phyloP scores from a whole-genome alignment of 1,284 basidiomycete species.

The Irpex rosettiformis region DNA sequence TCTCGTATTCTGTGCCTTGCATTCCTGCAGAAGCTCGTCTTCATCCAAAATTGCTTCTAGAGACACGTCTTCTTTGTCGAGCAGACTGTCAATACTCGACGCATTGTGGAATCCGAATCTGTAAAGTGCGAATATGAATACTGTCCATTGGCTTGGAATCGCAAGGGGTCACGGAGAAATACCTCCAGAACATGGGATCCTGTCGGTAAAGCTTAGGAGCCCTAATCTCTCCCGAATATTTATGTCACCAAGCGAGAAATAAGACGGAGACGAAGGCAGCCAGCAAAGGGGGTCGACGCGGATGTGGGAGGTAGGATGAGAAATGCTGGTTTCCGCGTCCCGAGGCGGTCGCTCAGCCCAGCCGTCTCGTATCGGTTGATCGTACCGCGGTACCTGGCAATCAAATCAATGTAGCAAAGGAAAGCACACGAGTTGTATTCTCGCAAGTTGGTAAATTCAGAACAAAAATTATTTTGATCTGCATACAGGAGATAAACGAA shows the following conservation, averaged over 20 bases:
- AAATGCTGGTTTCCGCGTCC: neutral
- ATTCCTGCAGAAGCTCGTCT: conserved; percentile 91
- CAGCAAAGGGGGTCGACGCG: neutral
- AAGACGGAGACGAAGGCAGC: neutral
- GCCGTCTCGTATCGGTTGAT: conserved; percentile 1
- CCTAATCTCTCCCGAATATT: neutral
- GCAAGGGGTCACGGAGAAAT: conserved; percentile 13
- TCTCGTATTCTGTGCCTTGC: conserved; percentile 91
- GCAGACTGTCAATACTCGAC: conserved; percentile 76
- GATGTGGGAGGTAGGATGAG: neutral
- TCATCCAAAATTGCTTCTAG: conserved; percentile 93
- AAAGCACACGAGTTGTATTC: no score
- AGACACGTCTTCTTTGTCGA: conserved; percentile 80
- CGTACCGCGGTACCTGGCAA: neutral
- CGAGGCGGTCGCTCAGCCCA: neutral
- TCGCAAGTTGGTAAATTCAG: no score
- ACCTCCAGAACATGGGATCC: conserved; percentile 31
- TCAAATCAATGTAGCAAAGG: neutral
- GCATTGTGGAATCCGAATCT: conserved; percentile 87
- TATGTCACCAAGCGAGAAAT: neutral
- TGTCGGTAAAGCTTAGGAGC: neutral
- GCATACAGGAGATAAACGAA: no score
- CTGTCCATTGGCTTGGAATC: neutral
- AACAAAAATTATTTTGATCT: no score
- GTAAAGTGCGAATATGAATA: conserved; percentile 13